A percentile compares a stretch with the other conserved stretches of the same genome.
phyloP scores from a whole-genome alignment of 805 yeast genomes.

The Pichia kluyveri region DNA sequence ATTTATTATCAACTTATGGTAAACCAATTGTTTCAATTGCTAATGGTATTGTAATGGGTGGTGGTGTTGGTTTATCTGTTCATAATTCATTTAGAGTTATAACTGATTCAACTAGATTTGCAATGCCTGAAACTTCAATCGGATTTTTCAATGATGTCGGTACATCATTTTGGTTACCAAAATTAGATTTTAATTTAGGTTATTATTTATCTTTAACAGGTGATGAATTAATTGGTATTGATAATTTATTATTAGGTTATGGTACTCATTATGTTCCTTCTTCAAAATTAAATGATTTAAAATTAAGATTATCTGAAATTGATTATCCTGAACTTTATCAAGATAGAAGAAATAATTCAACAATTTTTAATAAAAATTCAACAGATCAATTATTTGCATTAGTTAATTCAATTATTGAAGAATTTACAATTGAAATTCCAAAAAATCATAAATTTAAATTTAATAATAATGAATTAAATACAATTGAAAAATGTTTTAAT shows the following conservation, averaged over 20 bases:
- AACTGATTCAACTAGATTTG: conserved; percentile 83
- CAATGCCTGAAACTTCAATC: conserved; percentile 97
- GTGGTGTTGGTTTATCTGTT: conserved; percentile 88
- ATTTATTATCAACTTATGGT: conserved; percentile 66
- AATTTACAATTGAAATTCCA: conserved; percentile 65
- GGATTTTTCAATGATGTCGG: conserved; percentile 98
- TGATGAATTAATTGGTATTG: conserved; percentile 64
- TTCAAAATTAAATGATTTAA: conserved; percentile 51
- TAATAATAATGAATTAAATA: conserved; percentile 43
- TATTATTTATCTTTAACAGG: conserved; percentile 84
- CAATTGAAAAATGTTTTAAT: conserved; percentile 64
- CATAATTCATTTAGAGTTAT: conserved; percentile 91
- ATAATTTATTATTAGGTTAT: conserved; percentile 73
- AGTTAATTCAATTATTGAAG: conserved; percentile 69
- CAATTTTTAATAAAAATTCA: conserved; percentile 13
- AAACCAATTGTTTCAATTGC: conserved; percentile 82
- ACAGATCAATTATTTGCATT: conserved; percentile 38
- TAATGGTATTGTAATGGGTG: conserved; percentile 96
- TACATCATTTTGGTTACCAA: conserved; percentile 79
- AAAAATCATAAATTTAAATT: conserved; percentile 50
- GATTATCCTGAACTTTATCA: conserved; percentile 24
- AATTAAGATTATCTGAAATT: conserved; percentile 56
- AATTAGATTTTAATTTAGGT: conserved; percentile 75
- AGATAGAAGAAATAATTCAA: conserved; percentile 5
- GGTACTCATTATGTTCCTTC: conserved; percentile 86